These are phyloP conservation scores for Globisporangium ultimum DNA, from an alignment of 352 stramenopile genomes.

Conservation along the genomic window DNA sequence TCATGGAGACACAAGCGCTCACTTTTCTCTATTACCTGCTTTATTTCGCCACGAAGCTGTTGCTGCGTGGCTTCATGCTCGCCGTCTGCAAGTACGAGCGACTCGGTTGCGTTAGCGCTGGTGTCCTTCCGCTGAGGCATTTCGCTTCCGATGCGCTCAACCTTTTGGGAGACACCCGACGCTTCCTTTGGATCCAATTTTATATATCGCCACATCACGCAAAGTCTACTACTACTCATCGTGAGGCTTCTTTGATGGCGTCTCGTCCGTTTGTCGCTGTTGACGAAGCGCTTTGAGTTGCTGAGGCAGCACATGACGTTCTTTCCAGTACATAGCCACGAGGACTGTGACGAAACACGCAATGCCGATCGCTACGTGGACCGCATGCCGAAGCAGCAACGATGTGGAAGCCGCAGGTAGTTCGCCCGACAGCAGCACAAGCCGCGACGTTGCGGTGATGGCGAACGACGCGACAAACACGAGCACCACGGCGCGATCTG, in stretches of 20 bases:
- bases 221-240: slow-evolving; percentile 14
- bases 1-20: neutral
- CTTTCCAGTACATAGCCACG: slow-evolving; percentile 41
- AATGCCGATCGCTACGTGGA: slow-evolving; percentile 44
- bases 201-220: neutral
- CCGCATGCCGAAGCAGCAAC: slow-evolving; percentile 28
- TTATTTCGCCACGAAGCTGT: slow-evolving; percentile 18
- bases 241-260: slow-evolving; percentile 13
- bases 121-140: neutral
- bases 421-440: slow-evolving; percentile 24
- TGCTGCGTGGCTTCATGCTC: slow-evolving; percentile 8
- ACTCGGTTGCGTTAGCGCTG: neutral
- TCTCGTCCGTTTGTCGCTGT: neutral
- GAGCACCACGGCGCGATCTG: slow-evolving; percentile 40
- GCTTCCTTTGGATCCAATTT: slow-evolving; percentile 1
- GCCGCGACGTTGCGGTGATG: slow-evolving; percentile 36
- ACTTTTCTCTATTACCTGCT: slow-evolving; percentile 12
- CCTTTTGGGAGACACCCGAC: neutral
- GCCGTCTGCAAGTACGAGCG: neutral
- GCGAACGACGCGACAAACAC: slow-evolving; percentile 40
- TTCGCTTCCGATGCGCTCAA: neutral
- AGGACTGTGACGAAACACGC: slow-evolving; percentile 41
- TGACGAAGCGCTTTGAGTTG: slow-evolving; percentile 28
- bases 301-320: slow-evolving; percentile 34
- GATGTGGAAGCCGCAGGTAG: slow-evolving; percentile 9